These are phyloP conservation scores for Fraxinus nigra DNA, from an alignment of 305 asterid genomes.

Conservation along the genomic window DNA sequence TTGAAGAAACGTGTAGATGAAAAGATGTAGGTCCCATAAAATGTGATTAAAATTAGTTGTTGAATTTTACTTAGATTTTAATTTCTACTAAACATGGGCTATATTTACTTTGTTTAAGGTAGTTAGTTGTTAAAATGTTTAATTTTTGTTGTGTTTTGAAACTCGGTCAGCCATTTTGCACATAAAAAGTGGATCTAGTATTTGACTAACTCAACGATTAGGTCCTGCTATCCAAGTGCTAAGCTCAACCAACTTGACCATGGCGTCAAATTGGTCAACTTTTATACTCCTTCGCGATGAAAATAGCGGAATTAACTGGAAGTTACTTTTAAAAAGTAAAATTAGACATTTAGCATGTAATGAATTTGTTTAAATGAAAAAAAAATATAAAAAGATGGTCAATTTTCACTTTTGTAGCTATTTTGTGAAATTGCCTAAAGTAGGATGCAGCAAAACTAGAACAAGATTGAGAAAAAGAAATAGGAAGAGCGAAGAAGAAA, in stretches of 20 bases:
- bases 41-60: background rate
- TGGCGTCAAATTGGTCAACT: background rate
- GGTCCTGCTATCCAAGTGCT: background rate
- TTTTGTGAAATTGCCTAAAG: too few relatives aligned
- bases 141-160: background rate
- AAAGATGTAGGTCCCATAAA: too few relatives aligned
- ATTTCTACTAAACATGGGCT: too few relatives aligned
- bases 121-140: background rate
- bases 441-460: too few relatives aligned
- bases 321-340: background rate
- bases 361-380: background rate
- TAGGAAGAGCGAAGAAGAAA: background rate
- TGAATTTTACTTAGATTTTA: background rate
- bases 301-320: background rate
- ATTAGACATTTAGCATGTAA: background rate
- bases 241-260: background rate
- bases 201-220: too few relatives aligned
- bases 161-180: background rate
- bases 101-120: background rate
- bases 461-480: too few relatives aligned
- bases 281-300: too few relatives aligned
- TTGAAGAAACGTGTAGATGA: too few relatives aligned
- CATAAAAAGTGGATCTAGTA: background rate
- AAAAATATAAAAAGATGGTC: background rate
- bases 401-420: background rate